These are phyloP conservation scores for Daldinia vernicosa DNA, from an alignment of 495 filamentous ascomycete species.

Conservation along the genomic window DNA sequence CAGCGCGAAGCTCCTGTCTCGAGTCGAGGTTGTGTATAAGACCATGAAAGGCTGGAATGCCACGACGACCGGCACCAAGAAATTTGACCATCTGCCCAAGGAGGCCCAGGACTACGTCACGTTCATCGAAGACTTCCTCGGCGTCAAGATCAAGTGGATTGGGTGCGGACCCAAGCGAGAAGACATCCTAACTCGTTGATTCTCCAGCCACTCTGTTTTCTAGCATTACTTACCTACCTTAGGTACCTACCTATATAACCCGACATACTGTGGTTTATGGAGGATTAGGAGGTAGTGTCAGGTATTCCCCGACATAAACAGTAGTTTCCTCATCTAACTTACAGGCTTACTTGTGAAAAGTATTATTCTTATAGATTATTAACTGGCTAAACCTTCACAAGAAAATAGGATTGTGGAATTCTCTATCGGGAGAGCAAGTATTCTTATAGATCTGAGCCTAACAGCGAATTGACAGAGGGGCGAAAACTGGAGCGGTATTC, in stretches of 20 bases:
- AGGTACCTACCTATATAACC: not conserved
- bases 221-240: not conserved
- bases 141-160: conserved; percentile 77
- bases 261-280: not conserved
- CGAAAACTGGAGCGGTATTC: not conserved
- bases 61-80: conserved; percentile 62
- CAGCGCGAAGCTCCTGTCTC: conserved; percentile 46
- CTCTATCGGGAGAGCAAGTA: conserved; percentile 19
- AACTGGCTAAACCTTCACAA: not conserved
- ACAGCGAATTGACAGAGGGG: conserved; percentile 14
- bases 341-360: not conserved
- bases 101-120: conserved; percentile 79
- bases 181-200: conserved; percentile 42
- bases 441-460: conserved; percentile 30
- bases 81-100: conserved; percentile 69
- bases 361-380: no score
- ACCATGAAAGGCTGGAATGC: conserved; percentile 82
- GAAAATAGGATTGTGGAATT: not conserved
- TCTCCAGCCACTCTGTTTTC: not conserved
- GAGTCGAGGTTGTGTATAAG: conserved; percentile 71
- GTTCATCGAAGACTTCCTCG: conserved; percentile 75
- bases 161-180: conserved; percentile 81
- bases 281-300: not conserved
- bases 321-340: not conserved
- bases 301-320: not conserved